Percentiles rank a stretch among this genome's conserved stretches.
Evolutionary conservation across 106 monocot species (phyloP).

Genomic region (Apostasia shenzhenica): DNA sequence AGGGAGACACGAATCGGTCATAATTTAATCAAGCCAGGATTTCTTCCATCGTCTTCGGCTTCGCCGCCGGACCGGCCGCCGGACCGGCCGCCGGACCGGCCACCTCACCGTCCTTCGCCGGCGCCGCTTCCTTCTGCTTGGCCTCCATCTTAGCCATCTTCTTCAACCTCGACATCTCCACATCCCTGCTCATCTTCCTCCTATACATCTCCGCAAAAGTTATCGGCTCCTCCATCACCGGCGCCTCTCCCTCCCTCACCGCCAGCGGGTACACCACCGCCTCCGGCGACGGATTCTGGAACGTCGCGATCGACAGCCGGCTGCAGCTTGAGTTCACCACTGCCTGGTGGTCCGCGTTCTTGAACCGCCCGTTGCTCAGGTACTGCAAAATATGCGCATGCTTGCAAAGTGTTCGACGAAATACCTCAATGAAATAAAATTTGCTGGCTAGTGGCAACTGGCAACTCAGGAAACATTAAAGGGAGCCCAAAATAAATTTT

Average conservation of each 20-base stretch:
- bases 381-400: conserved; percentile 27
- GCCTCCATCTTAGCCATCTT: conserved; percentile 48
- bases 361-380: conserved; percentile 89
- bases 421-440: neutral
- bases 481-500: too few relatives aligned
- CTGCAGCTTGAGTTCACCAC: conserved; percentile 85
- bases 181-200: conserved; percentile 72
- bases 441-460: too few relatives aligned
- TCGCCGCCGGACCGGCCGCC: conserved; percentile 32
- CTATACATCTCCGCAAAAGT: conserved; percentile 82
- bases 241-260: conserved; percentile 66
- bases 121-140: neutral
- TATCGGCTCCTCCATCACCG: conserved; percentile 76
- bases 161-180: conserved; percentile 82
- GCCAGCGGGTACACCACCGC: conserved; percentile 76
- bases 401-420: neutral
- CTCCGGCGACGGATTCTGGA: conserved; percentile 86
- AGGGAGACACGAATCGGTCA: too few relatives aligned
- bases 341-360: conserved; percentile 93
- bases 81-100: conserved; percentile 22
- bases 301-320: conserved; percentile 81
- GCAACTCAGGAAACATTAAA: too few relatives aligned
- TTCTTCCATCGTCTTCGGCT: neutral
- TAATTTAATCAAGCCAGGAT: neutral
- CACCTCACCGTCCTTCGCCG: conserved; percentile 11